Base-by-base conservation (phyloP, 2,329 filamentous ascomycete species). In the Teratosphaeria zuluensis region DNA sequence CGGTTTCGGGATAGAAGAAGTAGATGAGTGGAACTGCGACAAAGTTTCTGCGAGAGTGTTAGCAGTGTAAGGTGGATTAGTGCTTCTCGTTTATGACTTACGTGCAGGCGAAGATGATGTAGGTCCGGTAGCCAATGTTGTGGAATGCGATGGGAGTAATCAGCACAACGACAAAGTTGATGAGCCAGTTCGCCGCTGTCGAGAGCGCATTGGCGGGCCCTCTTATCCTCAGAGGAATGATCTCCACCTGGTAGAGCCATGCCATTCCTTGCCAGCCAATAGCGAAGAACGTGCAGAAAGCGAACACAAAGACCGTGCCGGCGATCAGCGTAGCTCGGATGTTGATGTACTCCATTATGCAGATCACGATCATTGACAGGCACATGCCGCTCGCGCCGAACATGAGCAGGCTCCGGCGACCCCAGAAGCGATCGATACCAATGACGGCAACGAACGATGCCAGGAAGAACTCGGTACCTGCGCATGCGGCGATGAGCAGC, bases 341-440 rank as follows among this genome's bases (percentile, higher is more conserved):
- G 52, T 59, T 12, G 14, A 61, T 35, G 51, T 58, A 61, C 4
- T 46, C 11, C 56, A 61, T 58, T 52, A 61, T 59, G 33, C 30
- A 52, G 32, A 61, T 53, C 12, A 71, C 61, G 3, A 61, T 59
- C 67, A 69, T 70, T 14, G 64, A 71, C 8, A 64, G 16, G 11
- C 60, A 59, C 63, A 64, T 64, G 46, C 65, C 65, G 2, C 60
- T 62, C 1, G 83, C 83, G 56, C 87, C 87, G 62, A 88, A 83
- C 28, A 90, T 73, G 84, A 90, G 89, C 61, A 90, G 80, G 66
- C 82, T 81, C 19, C 87, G 80, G 31, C 88, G 76, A 16, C 78
- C 78, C 59, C 59, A 61, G 58, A 79, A 71, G 57, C 74, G 75
- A 63, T 81, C 78, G 58, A 80, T 75, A 11, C 76, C 75, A 59